phyloP scores from a whole-genome alignment of 768 basidiomycete genomes.

The Lentinula lateritia region DNA sequence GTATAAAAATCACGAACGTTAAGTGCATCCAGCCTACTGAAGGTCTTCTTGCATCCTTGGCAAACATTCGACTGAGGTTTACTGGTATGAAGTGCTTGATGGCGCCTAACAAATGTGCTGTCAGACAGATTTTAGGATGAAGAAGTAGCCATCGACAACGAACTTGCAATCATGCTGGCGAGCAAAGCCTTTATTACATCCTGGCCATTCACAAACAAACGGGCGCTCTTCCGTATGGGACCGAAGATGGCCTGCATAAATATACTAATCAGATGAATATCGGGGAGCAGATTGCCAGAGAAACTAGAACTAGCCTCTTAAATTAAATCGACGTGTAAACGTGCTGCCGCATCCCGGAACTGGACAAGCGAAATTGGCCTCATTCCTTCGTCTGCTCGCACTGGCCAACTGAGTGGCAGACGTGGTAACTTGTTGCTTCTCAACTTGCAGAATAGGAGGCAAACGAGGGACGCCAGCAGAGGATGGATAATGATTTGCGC shows the following conservation, averaged over 20 bases:
- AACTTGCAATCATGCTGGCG: slow-evolving; percentile 97
- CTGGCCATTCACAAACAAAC: slow-evolving; percentile 90
- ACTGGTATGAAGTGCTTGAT: slow-evolving; percentile 83
- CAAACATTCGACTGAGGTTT: slow-evolving; percentile 84
- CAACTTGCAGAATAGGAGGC: slow-evolving; percentile 84
- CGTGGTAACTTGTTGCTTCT: slow-evolving; percentile 93
- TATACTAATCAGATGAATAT: not conserved
- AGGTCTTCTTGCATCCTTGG: slow-evolving; percentile 90
- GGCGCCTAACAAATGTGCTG: slow-evolving; percentile 48
- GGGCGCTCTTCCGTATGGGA: slow-evolving; percentile 96
- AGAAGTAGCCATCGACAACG: slow-evolving; percentile 25
- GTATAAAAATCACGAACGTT: slow-evolving; percentile 45
- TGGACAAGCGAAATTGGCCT: slow-evolving; percentile 90
- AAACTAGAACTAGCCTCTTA: slow-evolving; percentile 57
- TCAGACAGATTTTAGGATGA: slow-evolving; percentile 4
- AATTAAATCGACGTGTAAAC: slow-evolving; percentile 91
- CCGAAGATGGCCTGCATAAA: slow-evolving; percentile 71
- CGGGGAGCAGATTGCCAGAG: slow-evolving; percentile 4
- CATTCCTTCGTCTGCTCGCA: slow-evolving; percentile 82
- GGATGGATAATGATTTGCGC: slow-evolving; percentile 51
- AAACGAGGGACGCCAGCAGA: slow-evolving; percentile 47
- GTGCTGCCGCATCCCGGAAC: slow-evolving; percentile 95
- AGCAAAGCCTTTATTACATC: slow-evolving; percentile 93
- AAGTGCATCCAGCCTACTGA: slow-evolving; percentile 89
- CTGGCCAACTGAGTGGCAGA: slow-evolving; percentile 90